Base-by-base conservation (phyloP, 805 yeast species). In the Ogataea pilisensis region DNA sequence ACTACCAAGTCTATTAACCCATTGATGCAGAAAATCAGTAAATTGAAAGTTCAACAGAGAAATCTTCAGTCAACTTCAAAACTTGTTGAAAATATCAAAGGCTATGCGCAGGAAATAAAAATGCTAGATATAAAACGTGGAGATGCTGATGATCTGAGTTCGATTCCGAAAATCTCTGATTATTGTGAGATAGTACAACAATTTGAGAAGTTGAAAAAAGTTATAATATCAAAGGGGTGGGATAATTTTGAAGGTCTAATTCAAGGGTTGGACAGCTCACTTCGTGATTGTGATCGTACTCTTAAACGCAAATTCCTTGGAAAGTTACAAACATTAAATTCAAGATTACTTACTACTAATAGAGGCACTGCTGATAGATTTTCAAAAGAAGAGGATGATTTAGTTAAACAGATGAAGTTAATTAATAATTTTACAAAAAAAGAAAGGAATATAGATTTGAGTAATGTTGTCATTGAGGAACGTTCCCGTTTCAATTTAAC, bases 1-100 rank as follows among this genome's bases (percentile, higher is more conserved):
- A 83, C 91, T 1, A 77, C 80, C 43, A 61, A 64, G 24, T 72
- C 85, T 19, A 78, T 91, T 51, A 75, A 77, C 37, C 96, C 97
- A 1, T 76, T 87, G 34, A 70, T 85, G 30, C 70, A 73, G 7
- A 78, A 78, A 42, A 82, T 85, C 37, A 77, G 76, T 48, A 66
- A 69, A 40, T 60, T 83, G 42, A 76, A 76, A 29, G 59, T 69
- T 1, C 72, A 78, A 46, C 81, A 79, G 50, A 58, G 64, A 31
- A 82, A 81, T 48, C 74, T 82, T 35, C 80, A 78, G 36, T 69
- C 72, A 24, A 76, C 82, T 3, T 58, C 78, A 39, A 61, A 62
- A 28, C 61, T 77, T 1, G 67, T 72, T 18, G 67, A 73, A 39
- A 60, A 73, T 50, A 65, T 70, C 47, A 65, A 81, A 64, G 67